Base-by-base conservation (phyloP, 345 rosid species). In the Tarenaya hassleriana region DNA sequence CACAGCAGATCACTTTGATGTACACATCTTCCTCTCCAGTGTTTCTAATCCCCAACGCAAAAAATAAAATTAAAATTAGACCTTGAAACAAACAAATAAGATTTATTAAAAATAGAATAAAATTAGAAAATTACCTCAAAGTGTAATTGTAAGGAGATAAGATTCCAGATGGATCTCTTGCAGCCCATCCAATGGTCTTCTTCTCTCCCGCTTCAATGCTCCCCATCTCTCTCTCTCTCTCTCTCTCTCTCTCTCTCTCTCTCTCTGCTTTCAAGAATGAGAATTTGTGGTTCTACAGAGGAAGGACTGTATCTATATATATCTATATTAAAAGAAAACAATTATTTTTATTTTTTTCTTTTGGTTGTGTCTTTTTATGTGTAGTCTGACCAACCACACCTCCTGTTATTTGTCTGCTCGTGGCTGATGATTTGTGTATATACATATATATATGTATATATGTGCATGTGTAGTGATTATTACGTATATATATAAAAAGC, bases 131-230 rank as follows among this genome's bases (percentile, higher is more conserved):
- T 17, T 45, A 75, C 92, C 92, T 83, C 42, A 83, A 75, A 62
- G 51, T 64, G 60, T 62, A 87, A 9, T 75, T 64, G 60, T 69
- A 81, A 43, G 89, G 89, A 32, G 96, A 70, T 19, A 83, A 76
- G 29, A 60, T 5, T 10, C 94, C 96, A 9, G 94, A 81, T 10
- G 92, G 68, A 37, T 83, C 96, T 71, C 77, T 66, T 20, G 94
- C 94, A 18, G 96, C 96, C 96, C 89, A 83, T 24, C 96, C 96
- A 0, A 67, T 56, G 16, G 72, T 69, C 20, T 67, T 76, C 61
- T 72, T 77, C 69, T 75, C 87, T 66, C 60, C 60, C 6, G 43
- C 29, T 12, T 72, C 75, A 33, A 52, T 12, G 50, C 67, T 62
- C 21, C 73, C 77, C 88, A 82, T 82, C 53, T 56, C 35, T 40